Conservation (phyloP, 768 basidiomycete species). For the Neoboletus brunneissimus region DNA sequence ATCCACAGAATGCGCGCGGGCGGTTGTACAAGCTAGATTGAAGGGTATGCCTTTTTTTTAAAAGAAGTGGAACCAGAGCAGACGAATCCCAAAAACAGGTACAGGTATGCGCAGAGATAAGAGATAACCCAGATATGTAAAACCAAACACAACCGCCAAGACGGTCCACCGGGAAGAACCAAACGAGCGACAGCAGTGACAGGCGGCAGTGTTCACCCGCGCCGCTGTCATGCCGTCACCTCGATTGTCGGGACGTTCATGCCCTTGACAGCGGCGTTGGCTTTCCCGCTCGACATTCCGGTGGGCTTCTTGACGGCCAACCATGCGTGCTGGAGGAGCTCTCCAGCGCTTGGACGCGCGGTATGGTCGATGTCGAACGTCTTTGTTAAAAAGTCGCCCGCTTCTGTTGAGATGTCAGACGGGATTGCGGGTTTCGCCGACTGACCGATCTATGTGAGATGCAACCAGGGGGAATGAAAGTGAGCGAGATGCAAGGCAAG, state of each 20-base stretch:
- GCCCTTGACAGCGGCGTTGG: slow-evolving; percentile 4
- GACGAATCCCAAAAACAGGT: neutral
- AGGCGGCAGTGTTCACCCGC: too few relatives aligned
- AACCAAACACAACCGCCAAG: neutral
- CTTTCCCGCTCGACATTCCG: slow-evolving; percentile 23
- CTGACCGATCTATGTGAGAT: slow-evolving; percentile 83
- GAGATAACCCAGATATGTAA: too few relatives aligned
- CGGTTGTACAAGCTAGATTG: neutral
- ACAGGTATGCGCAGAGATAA: neutral
- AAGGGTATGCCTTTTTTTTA: neutral
- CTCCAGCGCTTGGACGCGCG: slow-evolving; percentile 73
- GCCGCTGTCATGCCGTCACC: slow-evolving; percentile 21
- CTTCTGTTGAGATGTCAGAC: slow-evolving; percentile 85
- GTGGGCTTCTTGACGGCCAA: slow-evolving; percentile 41
- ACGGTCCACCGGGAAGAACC: too few relatives aligned
- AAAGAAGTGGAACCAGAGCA: neutral
- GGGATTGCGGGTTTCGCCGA: slow-evolving; percentile 86
- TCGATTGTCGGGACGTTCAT: slow-evolving; percentile 28
- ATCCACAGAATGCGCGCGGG: neutral
- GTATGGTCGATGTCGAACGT: slow-evolving; percentile 87
- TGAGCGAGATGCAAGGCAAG: neutral
- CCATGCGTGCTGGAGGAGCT: slow-evolving; percentile 76
- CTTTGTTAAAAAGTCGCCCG: slow-evolving; percentile 78
- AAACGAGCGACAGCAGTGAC: too few relatives aligned
- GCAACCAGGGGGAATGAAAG: neutral